Base-by-base conservation (phyloP, 306 rosid genomes). In the Castanopsis chinensis region DNA sequence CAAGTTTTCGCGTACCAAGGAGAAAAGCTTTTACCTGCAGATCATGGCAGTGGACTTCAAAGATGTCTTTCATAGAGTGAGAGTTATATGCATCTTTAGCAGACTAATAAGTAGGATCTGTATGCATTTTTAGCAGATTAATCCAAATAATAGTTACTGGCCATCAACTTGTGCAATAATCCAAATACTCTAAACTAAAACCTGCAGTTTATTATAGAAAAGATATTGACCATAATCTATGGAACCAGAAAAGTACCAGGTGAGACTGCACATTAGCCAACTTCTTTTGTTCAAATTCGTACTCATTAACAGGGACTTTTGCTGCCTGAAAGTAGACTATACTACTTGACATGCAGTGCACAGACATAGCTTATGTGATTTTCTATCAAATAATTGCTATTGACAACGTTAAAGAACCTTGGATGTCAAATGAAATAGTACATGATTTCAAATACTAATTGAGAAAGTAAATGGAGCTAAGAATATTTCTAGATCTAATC, bases 51-150 rank as follows among this genome's bases (percentile, higher is more conserved):
- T 95, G 98, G 71, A 92, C 98, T 21, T 95, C 91, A 81, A 91
- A 95, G 68, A 90, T 92, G 63, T 92, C 99, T 82, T 92, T 95
- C 98, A 91, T 95, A 12, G 99, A 90, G 85, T 92, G 99, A 70
- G 99, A 86, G 79, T 95, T 91, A 72, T 92, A 95, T 68, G 99
- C 99, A 14, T 92, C 99, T 83, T 37, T 37, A 37, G 45, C 45
- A 37, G 45, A 37, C 45, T 7, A 37, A 37, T 37, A 7, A 6
- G 45, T 37, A 37, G 45, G 43, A 37, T 37, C 45, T 7, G 45
- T 37, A 37, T 8, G 45, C 45, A 37, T 37, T 37, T 37, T 91
- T 95, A 61, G 99, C 97, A 33, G 92, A 72, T 76, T 65, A 45
- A 81, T 90, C 85, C 89, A 95, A 85, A 88, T 92, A 89, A 86